Conservation (phyloP, 2,329 filamentous ascomycete genomes). For the Botrytis tulipae region DNA sequence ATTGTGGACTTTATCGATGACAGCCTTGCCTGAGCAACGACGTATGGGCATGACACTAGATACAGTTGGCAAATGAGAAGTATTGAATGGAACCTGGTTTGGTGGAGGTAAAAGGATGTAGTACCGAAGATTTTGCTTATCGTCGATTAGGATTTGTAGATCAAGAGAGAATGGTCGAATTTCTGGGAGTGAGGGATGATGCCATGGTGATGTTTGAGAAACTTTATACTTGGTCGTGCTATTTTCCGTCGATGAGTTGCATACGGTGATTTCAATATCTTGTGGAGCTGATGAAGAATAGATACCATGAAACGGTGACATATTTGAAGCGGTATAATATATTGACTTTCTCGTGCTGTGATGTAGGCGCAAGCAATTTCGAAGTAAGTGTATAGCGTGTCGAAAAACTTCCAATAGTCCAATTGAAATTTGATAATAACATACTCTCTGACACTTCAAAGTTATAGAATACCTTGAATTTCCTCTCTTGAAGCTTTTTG, state of each 20-base stretch:
- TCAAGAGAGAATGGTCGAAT: conserved; percentile 11
- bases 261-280: neutral
- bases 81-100: neutral
- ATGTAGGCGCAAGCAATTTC: neutral
- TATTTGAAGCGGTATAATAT: neutral
- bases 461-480: accelerated
- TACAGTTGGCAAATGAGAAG: neutral
- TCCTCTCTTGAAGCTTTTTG: no score
- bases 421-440: neutral
- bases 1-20: neutral
- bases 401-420: neutral
- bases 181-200: conserved; percentile 7
- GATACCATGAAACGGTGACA: conserved; percentile 5
- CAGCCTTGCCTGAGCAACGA: neutral
- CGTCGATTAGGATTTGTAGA: conserved; percentile 7
- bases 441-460: neutral
- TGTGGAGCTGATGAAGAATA: conserved; percentile 2
- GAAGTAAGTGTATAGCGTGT: neutral
- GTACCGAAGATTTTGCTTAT: conserved; percentile 8
- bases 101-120: conserved; percentile 12
- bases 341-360: neutral
- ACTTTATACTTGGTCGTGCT: neutral
- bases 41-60: neutral
- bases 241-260: neutral
- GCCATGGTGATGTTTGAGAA: neutral